Evolutionary conservation across 148 eudicot genomes (phyloP).

Genomic region (Nepenthes mirabilis): DNA sequence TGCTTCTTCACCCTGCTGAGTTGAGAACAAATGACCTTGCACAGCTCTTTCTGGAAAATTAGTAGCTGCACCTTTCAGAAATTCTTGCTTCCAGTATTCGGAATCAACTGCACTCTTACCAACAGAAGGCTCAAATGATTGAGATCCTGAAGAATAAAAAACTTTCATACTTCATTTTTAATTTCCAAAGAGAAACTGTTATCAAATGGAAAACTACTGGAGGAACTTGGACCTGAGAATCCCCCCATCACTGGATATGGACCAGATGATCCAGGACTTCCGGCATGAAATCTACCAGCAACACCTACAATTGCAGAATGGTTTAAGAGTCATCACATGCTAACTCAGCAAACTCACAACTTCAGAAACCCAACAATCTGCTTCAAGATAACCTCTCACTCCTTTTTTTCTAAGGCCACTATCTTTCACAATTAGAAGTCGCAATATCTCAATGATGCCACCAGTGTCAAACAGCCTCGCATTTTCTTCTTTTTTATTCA

Average conservation of each 20-base stretch:
- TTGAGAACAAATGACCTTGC: slow-evolving; percentile 20
- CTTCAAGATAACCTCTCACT: too few relatives aligned
- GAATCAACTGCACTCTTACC: slow-evolving; percentile 32
- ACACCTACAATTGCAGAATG: slow-evolving; percentile 14
- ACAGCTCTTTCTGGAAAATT: slow-evolving; percentile 27
- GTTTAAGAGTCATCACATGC: neutral
- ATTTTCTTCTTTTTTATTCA: too few relatives aligned
- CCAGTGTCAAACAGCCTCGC: too few relatives aligned
- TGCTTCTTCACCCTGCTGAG: slow-evolving; percentile 20
- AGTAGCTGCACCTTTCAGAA: slow-evolving; percentile 17
- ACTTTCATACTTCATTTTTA: slow-evolving; percentile 6
- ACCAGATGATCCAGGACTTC: slow-evolving; percentile 13
- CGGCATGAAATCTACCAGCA: slow-evolving; percentile 19
- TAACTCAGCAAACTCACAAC: too few relatives aligned
- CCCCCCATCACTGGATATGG: slow-evolving; percentile 21
- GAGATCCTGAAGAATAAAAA: slow-evolving; percentile 12
- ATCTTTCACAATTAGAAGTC: too few relatives aligned
- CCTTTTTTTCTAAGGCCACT: too few relatives aligned
- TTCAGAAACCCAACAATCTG: too few relatives aligned
- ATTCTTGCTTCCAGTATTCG: slow-evolving; percentile 42
- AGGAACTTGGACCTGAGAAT: slow-evolving; percentile 10
- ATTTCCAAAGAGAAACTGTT: neutral
- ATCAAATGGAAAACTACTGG: slow-evolving; percentile 15
- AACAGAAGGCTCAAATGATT: slow-evolving; percentile 19
- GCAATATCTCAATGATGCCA: too few relatives aligned